phyloP scores from a whole-genome alignment of 345 rosid species.

The Aegle marmelos region DNA sequence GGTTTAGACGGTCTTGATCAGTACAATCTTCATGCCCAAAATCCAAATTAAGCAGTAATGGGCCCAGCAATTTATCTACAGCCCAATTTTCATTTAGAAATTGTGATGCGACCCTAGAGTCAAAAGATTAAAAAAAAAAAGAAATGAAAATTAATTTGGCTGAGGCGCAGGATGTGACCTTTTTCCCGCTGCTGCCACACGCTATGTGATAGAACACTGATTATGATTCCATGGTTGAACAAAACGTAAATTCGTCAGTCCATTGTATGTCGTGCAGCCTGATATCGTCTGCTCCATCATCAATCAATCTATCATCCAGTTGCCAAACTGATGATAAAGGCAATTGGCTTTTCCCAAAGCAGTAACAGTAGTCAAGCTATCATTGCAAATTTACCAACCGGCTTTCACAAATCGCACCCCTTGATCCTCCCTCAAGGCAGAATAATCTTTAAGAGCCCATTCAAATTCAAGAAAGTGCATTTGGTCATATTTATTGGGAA shows the following conservation, averaged over 20 bases:
- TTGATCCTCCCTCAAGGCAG: not conserved
- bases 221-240: conserved; percentile 1
- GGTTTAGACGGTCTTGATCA: no score
- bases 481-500: not conserved
- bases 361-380: not conserved
- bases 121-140: no score
- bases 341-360: not conserved
- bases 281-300: not conserved
- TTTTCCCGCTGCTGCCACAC: not conserved
- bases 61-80: no score
- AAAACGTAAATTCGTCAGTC: not conserved
- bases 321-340: not conserved
- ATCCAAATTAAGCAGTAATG: not conserved
- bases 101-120: not conserved
- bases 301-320: not conserved
- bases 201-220: not conserved
- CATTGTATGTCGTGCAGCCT: not conserved
- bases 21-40: not conserved
- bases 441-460: not conserved
- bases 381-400: not conserved
- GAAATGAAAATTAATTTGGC: not conserved
- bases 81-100: not conserved
- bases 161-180: not conserved
- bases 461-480: not conserved
- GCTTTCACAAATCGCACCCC: not conserved